Evolutionary conservation across 1,284 basidiomycete genomes (phyloP).

Genomic region (Ustilago tritici): DNA sequence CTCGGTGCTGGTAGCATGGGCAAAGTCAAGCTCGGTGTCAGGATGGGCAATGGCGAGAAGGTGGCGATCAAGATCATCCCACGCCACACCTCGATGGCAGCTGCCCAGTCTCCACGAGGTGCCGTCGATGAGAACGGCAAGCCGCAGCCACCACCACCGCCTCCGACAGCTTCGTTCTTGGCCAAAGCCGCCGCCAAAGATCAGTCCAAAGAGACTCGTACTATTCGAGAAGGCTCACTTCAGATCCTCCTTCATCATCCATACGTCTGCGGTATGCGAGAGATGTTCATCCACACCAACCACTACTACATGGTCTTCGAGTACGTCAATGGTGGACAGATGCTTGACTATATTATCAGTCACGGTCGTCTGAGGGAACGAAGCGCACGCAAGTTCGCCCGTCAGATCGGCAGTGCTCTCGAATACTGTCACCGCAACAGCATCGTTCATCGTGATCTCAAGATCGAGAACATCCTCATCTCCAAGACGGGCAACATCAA

Average conservation of each 20-base stretch:
- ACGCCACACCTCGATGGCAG: constrained; percentile 76
- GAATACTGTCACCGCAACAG: constrained; percentile 98
- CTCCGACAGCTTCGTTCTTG: constrained; percentile 57
- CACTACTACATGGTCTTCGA: constrained; percentile 99
- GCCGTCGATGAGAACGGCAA: constrained; percentile 70
- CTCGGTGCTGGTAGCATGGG: constrained; percentile 98
- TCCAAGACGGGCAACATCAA: constrained; percentile 99
- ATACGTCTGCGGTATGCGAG: constrained; percentile 98
- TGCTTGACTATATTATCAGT: constrained; percentile 99
- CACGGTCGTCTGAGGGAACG: constrained; percentile 95
- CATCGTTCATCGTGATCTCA: constrained; percentile 96
- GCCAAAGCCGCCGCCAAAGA: constrained; percentile 76
- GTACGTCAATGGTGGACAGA: constrained; percentile 98
- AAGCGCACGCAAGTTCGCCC: constrained; percentile 93
- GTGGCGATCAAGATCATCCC: constrained; percentile 99
- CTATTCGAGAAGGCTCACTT: constrained; percentile 95
- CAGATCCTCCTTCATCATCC: constrained; percentile 92
- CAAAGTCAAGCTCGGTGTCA: constrained; percentile 95
- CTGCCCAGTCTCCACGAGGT: constrained; percentile 68
- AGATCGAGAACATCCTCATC: constrained; percentile 99
- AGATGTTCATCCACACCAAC: constrained; percentile 76
- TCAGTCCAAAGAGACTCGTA: constrained; percentile 94
- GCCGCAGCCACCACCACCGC: constrained; percentile 51
- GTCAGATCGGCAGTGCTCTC: constrained; percentile 94
- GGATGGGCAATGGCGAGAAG: constrained; percentile 90